Evolutionary conservation across 495 filamentous ascomycete species (phyloP), one percentile per base, ranked within the genome.

Genomic region (Penicillium lagena): DNA sequence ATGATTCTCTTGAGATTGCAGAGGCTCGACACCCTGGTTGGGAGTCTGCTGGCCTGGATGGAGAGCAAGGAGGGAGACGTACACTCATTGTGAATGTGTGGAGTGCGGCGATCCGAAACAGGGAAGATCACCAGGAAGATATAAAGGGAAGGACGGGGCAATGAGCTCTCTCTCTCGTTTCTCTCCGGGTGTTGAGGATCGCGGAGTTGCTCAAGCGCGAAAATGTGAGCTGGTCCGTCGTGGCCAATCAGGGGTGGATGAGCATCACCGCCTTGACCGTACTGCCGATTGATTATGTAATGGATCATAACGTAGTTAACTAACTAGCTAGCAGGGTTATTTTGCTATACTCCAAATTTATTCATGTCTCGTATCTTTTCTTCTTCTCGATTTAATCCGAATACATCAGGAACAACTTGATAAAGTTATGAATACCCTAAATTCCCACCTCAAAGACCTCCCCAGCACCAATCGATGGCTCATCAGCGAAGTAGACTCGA

Each of bases 61-160:
- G 22, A 22, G 22, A 45, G 43, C 38, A 31, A n/a, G 28, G 37
- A 29, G 49, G 40, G 45, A 36, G 37, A 68, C 67, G 35, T 45
- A 72, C 67, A 58, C 67, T 72, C 69, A 71, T 72, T 49, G 46
- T 62, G 47, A 42, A 43, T 22, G 29, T 28, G 41, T 13, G 8
- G 35, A 30, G 31, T 40, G 32, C 42, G 22, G 29, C 32, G 32
- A 34, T 29, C 27, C 11, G 32, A 34, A 35, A 5, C 12, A 14
- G 28, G 31, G 11, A n/a, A 27, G 12, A 35, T 15, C 11, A 14
- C 12, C 9, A 22, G 27, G 7, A n/a, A 34, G 35, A 11, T 9
- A 29, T 38, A 30, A 22, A 42, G 38, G 40, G 40, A 45, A 32
- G 46, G 41, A 50, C 14, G 37, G 28, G 36, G 42, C 36, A 29